phyloP scores from a whole-genome alignment of 2,329 filamentous ascomycete genomes.

The Akanthomyces muscarius region DNA sequence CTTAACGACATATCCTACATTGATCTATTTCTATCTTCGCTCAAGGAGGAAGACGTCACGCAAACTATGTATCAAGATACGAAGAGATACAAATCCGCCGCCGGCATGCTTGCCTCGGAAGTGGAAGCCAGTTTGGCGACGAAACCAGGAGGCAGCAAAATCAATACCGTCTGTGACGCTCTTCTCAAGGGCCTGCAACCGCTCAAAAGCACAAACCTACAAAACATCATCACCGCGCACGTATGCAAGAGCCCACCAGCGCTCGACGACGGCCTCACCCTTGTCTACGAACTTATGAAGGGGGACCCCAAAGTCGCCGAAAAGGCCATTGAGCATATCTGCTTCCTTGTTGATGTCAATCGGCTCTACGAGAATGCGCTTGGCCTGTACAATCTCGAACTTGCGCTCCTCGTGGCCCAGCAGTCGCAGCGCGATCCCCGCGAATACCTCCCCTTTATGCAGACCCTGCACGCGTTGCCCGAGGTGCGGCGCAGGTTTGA shows the following conservation, averaged over 20 bases:
- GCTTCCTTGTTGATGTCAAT: slow-evolving; percentile 92
- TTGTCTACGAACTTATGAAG: slow-evolving; percentile 72
- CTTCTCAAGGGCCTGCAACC: slow-evolving; percentile 65
- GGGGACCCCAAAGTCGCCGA: slow-evolving; percentile 71
- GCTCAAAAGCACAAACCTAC: slow-evolving; percentile 63
- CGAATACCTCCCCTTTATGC: slow-evolving; percentile 93
- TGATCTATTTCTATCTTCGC: slow-evolving; percentile 84
- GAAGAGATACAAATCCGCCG: slow-evolving; percentile 38
- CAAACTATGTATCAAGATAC: slow-evolving; percentile 93
- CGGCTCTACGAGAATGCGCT: slow-evolving; percentile 86
- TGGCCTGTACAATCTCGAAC: slow-evolving; percentile 85
- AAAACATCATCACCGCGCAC: slow-evolving; percentile 91
- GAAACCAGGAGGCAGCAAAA: slow-evolving; percentile 49
- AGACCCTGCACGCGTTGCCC: slow-evolving; percentile 73
- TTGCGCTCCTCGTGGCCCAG: slow-evolving; percentile 86
- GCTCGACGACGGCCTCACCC: slow-evolving; percentile 73
- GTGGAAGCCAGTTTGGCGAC: slow-evolving; percentile 19
- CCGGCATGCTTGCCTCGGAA: slow-evolving; percentile 14
- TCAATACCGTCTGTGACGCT: slow-evolving; percentile 85
- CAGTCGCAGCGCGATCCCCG: slow-evolving; percentile 93
- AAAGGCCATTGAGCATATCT: slow-evolving; percentile 91
- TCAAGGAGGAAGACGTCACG: slow-evolving; percentile 88
- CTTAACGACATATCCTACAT: slow-evolving; percentile 77
- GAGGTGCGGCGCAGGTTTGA: slow-evolving; percentile 69
- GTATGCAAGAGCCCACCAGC: slow-evolving; percentile 92